A percentile compares a stretch with the other conserved stretches of the same genome.
Evolutionary conservation across 768 basidiomycete genomes (phyloP).

Genomic region (Kondoa malvinella): DNA sequence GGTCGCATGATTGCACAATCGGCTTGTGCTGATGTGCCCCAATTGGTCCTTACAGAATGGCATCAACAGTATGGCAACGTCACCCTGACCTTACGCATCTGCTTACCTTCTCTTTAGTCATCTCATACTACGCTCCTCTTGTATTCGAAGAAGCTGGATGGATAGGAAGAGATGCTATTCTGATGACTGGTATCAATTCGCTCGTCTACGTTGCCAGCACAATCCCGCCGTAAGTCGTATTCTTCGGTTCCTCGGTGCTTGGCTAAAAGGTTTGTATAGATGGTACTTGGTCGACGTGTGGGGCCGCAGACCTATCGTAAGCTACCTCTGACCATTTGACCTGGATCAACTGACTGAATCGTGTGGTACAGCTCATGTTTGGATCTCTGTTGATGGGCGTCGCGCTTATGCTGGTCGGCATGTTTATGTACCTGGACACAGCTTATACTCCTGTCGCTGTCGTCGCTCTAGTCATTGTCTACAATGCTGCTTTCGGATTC

Average conservation of each 20-base stretch:
- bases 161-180: slow-evolving; percentile 74
- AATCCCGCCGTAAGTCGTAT: slow-evolving; percentile 47
- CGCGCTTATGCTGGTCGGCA: slow-evolving; percentile 62
- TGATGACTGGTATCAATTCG: slow-evolving; percentile 42
- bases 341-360: not conserved
- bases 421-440: slow-evolving; percentile 84
- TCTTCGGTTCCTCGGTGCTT: not conserved
- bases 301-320: slow-evolving; percentile 68
- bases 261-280: slow-evolving; percentile 34
- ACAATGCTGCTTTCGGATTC: slow-evolving; percentile 85
- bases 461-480: slow-evolving; percentile 71
- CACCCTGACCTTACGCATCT: slow-evolving; percentile 11
- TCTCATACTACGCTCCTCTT: slow-evolving; percentile 58
- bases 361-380: slow-evolving; percentile 36
- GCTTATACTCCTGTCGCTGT: slow-evolving; percentile 71
- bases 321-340: not conserved
- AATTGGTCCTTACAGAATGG: slow-evolving; percentile 51
- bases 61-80: slow-evolving; percentile 53
- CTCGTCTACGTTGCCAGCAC: slow-evolving; percentile 58
- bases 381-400: slow-evolving; percentile 74
- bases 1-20: slow-evolving; percentile 26
- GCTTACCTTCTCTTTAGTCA: slow-evolving; percentile 41
- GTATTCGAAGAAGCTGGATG: slow-evolving; percentile 95
- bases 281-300: slow-evolving; percentile 89
- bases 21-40: not conserved